phyloP scores from a whole-genome alignment of 495 filamentous ascomycete genomes.

The Lentithecium fluviatile region DNA sequence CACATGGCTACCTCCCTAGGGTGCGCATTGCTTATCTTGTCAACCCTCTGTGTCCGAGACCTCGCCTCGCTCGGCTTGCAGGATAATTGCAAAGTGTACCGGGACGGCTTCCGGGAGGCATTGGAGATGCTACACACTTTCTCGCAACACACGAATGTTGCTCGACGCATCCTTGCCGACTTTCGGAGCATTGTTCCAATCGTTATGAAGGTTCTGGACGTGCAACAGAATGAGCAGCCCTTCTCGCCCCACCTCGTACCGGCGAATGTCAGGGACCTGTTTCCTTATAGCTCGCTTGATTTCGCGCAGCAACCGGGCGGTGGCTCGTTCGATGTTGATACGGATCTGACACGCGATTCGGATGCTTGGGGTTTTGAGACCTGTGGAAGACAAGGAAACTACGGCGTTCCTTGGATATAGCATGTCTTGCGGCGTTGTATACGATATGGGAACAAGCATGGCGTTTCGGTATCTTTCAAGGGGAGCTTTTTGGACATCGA shows the following conservation, averaged over 20 bases:
- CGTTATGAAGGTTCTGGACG: conserved; percentile 1
- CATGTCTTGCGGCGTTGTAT: no score
- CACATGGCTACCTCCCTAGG: conserved; percentile 22
- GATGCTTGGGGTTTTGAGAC: no score
- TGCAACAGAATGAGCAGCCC: neutral
- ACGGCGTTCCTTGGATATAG: no score
- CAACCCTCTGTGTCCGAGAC: conserved; percentile 12
- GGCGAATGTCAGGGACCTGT: conserved; percentile 1
- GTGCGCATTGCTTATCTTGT: conserved; percentile 10
- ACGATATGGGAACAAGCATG: no score
- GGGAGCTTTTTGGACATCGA: no score
- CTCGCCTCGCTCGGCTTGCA: conserved; percentile 9
- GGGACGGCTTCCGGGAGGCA: conserved; percentile 1
- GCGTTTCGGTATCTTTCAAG: no score
- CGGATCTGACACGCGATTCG: no score
- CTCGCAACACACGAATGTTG: neutral
- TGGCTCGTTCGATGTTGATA: neutral
- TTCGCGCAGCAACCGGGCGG: conserved; percentile 12
- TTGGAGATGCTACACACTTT: conserved; percentile 9
- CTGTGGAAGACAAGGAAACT: no score
- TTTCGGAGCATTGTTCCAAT: conserved; percentile 14
- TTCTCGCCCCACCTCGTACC: conserved; percentile 1
- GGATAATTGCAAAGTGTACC: conserved; percentile 6
- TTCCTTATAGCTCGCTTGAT: conserved; percentile 9
- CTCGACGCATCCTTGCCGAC: conserved; percentile 20